Conservation (phyloP, 164 flowering plant species). For the Chimonanthus praecox region DNA sequence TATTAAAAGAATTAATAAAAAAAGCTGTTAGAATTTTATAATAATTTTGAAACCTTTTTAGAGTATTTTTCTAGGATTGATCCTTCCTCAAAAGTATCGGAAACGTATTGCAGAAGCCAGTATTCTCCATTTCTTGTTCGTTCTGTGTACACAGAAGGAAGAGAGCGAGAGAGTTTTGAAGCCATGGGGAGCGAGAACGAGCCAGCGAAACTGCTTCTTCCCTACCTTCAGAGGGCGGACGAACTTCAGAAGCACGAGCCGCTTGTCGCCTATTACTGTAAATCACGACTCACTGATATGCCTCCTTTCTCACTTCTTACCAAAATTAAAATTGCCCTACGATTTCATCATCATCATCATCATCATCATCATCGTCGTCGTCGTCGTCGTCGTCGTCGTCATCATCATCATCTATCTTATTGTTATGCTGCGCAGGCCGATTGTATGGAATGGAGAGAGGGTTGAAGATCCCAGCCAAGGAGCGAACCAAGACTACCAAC, state of each 20-base stretch:
- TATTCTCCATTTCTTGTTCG: too few relatives aligned
- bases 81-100: too few relatives aligned
- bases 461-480: constrained; percentile 63
- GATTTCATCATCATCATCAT: too few relatives aligned
- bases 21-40: too few relatives aligned
- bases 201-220: constrained; percentile 84
- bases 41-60: too few relatives aligned
- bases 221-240: constrained; percentile 95
- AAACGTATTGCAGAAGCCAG: too few relatives aligned
- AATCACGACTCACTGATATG: neutral
- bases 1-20: too few relatives aligned
- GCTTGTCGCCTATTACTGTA: constrained; percentile 97
- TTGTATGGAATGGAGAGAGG: constrained; percentile 96
- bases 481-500: constrained; percentile 82
- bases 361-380: neutral
- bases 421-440: constrained; percentile 51
- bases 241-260: constrained; percentile 95
- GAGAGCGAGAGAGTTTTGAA: neutral
- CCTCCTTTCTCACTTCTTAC: neutral
- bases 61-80: too few relatives aligned
- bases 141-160: too few relatives aligned
- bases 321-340: neutral
- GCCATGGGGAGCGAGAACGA: constrained; percentile 67
- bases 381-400: too few relatives aligned
- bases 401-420: neutral